These are phyloP conservation scores for Mentha longifolia DNA, from an alignment of 257 asterid genomes.

Conservation along the genomic window DNA sequence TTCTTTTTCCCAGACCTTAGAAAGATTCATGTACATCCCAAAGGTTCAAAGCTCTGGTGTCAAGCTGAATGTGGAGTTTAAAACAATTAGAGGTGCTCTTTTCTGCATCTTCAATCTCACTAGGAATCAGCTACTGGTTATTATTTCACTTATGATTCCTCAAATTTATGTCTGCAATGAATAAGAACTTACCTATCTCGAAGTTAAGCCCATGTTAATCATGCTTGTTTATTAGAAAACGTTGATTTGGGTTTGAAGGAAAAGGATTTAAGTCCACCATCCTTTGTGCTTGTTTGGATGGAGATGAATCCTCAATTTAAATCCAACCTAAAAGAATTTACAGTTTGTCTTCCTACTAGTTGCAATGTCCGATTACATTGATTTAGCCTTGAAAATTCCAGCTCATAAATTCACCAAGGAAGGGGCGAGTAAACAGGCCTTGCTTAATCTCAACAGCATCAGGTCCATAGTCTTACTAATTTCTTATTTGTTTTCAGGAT, in stretches of 20 bases:
- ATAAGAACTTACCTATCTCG: not conserved
- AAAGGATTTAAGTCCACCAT: not conserved
- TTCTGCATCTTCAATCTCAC: conserved; percentile 17
- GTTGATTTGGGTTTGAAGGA: conserved; percentile 3
- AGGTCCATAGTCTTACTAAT: conserved; percentile 51
- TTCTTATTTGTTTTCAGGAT: not conserved
- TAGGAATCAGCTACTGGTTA: too few species aligned
- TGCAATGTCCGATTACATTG: conserved; percentile 5
- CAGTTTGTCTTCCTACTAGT: conserved; percentile 1
- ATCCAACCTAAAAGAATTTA: not conserved
- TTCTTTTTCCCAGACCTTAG: conserved; percentile 55
- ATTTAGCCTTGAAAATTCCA: conserved; percentile 34
- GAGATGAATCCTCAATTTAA: not conserved
- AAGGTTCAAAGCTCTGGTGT: conserved; percentile 66
- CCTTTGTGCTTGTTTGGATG: not conserved
- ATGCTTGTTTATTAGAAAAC: conserved; percentile 19
- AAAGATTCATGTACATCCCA: conserved; percentile 65
- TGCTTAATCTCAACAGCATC: conserved; percentile 75
- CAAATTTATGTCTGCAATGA: conserved; percentile 12
- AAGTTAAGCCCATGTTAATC: not conserved
- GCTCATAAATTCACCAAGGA: conserved; percentile 85
- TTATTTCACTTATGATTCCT: conserved; percentile 12
- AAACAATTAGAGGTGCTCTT: conserved; percentile 67
- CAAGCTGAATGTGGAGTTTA: conserved; percentile 85
- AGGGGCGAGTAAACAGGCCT: conserved; percentile 70